Evolutionary conservation across 345 rosid species (phyloP), one percentile per base, ranked within the genome.

Genomic region (Eucalyptus urophylla): DNA sequence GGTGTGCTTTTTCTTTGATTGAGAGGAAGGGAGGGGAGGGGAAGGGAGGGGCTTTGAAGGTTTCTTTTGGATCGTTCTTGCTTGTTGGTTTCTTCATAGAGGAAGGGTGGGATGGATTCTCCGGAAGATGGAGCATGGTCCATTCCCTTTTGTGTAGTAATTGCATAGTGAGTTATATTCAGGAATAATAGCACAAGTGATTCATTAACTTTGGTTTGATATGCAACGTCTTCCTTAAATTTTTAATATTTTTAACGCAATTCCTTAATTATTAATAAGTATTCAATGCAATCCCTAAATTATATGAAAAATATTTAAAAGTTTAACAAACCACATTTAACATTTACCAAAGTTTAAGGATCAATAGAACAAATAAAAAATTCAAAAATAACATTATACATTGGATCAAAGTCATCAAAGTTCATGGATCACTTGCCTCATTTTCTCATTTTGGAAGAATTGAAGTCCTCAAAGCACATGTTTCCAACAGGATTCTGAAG

Each of bases 161-260:
- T 21, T 21, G 12, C 29, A 7, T 40, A 21, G 2, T 4, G 9
- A 40, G 25, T 17, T 17, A 33, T 16, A 17, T 8, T 8, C 4
- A 37, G 0, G 13, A 16, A 67, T 15, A 67, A 8, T 16, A 31
- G 0, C 14, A 10, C 81, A 19, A 5, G 19, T 10, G 4, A 5
- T 9, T 5, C 7, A 3, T 69, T 15, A 69, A 17, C 13, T 33
- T 17, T 33, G 25, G 8, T 11, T 21, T 6, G 24, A 76, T 6
- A 25, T 21, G 9, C 8, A 11, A 6, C 1, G 0, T 6, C 3
- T 2, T 40, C 3, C 27, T 25, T 21, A 5, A 37, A 19, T 6
- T 72, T 72, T 3, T 19, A 2, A 19, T 19, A 37, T 21, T 24
- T 37, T 19, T 21, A 19, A 37, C 0, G 2, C 10, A 4, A 6